phyloP scores from a whole-genome alignment of 441 rosid genomes.

The Breynia disticha region DNA sequence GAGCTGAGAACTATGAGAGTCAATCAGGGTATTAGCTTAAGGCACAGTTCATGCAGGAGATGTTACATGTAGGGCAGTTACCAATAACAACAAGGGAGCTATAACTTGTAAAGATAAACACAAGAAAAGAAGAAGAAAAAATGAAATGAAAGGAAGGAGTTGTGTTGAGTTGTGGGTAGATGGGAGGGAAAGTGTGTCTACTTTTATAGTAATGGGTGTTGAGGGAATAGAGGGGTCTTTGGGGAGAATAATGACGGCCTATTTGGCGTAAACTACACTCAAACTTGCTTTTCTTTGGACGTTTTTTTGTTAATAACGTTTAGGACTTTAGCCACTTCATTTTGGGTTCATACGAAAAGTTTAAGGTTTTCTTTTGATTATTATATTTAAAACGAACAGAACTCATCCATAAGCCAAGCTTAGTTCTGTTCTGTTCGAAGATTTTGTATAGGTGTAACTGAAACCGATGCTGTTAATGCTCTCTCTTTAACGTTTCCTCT shows the following conservation, averaged over 20 bases:
- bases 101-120: too few species aligned
- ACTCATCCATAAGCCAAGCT: slow-evolving; percentile 12
- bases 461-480: slow-evolving; percentile 19
- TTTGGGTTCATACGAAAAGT: slow-evolving; percentile 17
- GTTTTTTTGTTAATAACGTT: slow-evolving; percentile 23
- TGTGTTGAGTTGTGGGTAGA: slow-evolving; percentile 8
- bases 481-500: slow-evolving; percentile 10
- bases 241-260: slow-evolving; percentile 39
- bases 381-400: slow-evolving; percentile 21
- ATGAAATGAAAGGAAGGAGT: slow-evolving; percentile 11
- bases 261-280: slow-evolving; percentile 85
- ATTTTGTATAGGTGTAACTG: slow-evolving; percentile 22
- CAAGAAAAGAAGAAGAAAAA: not conserved
- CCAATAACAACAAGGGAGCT: too few species aligned
- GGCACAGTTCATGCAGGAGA: too few species aligned
- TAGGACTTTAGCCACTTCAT: slow-evolving; percentile 11
- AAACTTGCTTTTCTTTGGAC: slow-evolving; percentile 35
- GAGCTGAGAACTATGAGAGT: too few species aligned
- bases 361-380: not conserved
- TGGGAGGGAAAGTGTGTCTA: slow-evolving; percentile 27
- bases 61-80: too few species aligned
- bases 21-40: too few species aligned
- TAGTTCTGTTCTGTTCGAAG: slow-evolving; percentile 12
- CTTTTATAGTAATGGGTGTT: slow-evolving; percentile 38
- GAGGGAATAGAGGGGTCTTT: slow-evolving; percentile 15